A percentile compares a stretch with the other conserved stretches of the same genome.
Conservation (phyloP, 2,329 filamentous ascomycete species). For the Ceratocystis destructans region DNA sequence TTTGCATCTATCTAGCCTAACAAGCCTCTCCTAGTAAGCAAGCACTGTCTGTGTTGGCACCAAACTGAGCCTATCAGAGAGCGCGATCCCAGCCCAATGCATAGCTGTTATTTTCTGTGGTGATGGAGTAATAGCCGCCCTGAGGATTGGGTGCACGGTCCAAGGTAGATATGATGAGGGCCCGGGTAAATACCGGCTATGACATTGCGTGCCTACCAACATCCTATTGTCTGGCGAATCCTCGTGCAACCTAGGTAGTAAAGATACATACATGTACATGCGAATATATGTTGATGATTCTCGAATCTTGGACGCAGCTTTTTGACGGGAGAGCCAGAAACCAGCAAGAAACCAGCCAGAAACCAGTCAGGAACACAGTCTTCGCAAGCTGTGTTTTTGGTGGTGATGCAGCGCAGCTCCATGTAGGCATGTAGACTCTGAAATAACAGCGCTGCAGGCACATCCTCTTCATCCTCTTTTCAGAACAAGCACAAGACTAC, state of each 20-base stretch:
- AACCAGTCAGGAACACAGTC: no score
- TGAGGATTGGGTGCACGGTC: not conserved
- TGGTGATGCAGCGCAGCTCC: not conserved
- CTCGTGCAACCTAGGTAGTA: not conserved
- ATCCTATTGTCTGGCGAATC: not conserved
- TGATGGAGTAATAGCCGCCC: not conserved
- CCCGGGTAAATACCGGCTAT: not conserved
- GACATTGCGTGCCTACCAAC: not conserved
- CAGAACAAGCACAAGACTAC: not conserved
- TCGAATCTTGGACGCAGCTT: no score
- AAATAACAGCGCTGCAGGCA: not conserved
- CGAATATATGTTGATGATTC: not conserved
- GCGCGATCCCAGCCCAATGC: not conserved
- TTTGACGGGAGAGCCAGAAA: no score
- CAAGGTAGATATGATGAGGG: not conserved
- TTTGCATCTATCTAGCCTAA: not conserved
- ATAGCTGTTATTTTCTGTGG: not conserved
- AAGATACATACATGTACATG: not conserved
- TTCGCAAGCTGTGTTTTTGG: not conserved
- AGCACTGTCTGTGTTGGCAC: not conserved
- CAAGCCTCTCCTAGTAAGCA: not conserved
- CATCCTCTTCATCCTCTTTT: not conserved
- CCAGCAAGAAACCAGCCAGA: no score
- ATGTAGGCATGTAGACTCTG: no score
- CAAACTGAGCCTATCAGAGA: not conserved